Conservation (phyloP, 805 yeast genomes). For the Ogataea glucozyma region DNA sequence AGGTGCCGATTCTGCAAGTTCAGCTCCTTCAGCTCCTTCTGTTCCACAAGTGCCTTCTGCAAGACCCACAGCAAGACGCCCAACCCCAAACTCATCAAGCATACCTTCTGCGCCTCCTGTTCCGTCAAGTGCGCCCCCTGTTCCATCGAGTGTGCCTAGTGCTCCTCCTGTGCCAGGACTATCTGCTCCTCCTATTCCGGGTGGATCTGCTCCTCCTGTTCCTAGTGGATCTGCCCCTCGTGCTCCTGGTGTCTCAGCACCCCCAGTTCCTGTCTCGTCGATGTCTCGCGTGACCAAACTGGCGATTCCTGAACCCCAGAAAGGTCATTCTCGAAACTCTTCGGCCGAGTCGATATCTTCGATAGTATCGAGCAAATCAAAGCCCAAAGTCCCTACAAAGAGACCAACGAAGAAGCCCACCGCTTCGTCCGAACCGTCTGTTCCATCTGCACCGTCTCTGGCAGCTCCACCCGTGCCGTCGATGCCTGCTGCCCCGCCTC, state of each 20-base stretch:
- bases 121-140: constrained; percentile 9
- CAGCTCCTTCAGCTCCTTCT: constrained; percentile 27
- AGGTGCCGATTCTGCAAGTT: constrained; percentile 21
- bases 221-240: constrained; percentile 29
- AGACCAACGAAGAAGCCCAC: constrained; percentile 17
- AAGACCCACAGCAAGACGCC: constrained; percentile 17
- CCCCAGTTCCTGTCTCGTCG: constrained; percentile 21
- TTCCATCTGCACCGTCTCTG: constrained; percentile 1
- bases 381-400: constrained; percentile 23
- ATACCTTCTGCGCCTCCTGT: constrained; percentile 22
- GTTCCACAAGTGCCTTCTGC: constrained; percentile 16
- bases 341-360: constrained; percentile 16
- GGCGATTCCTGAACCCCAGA: constrained; percentile 3
- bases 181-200: constrained; percentile 19
- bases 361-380: constrained; percentile 16
- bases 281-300: constrained; percentile 6
- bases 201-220: constrained; percentile 25
- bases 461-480: too few relatives aligned
- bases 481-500: too few relatives aligned
- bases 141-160: not conserved
- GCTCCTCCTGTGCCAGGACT: constrained; percentile 18
- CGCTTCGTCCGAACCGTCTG: not conserved
- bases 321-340: constrained; percentile 15
- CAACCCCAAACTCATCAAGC: constrained; percentile 20
- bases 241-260: constrained; percentile 20